Base-by-base conservation (phyloP, 345 rosid genomes). In the Euclidium syriacum region DNA sequence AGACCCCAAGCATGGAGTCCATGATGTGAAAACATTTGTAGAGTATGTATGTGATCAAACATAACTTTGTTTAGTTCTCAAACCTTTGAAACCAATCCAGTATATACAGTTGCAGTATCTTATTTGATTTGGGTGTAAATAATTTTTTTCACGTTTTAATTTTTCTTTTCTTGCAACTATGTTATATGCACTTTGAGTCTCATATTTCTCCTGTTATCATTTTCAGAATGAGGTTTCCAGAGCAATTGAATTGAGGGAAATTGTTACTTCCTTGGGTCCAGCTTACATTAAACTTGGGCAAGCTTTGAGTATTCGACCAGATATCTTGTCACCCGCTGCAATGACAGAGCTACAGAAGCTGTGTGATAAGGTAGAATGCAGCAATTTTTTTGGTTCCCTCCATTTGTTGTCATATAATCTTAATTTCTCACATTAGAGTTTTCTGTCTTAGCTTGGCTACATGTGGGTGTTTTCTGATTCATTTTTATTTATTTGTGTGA, bases 251-350 rank as follows among this genome's bases (percentile, higher is more conserved):
- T 47, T 92, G 63, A 85, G 98, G 83, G 98, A 92, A 32, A 92
- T 92, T 44, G 96, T 92, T 15, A 92, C 98, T 56, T 88, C 98
- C 10, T 77, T 92, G 88, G 98, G 98, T 72, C 98, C 98, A 71
- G 96, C 98, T 6, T 92, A 89, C 62, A 85, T 92, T 52, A 92
- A 92, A 73, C 96, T 92, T 67, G 98, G 98, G 67, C 98, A 92
- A 73, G 98, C 98, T 68, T 75, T 92, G 73, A 92, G 98, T 73
- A 92, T 92, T 70, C 92, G 98, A 26, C 98, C 96, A 5, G 98
- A 92, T 76, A 89, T 92, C 48, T 68, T 92, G 75, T 92, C 98
- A 12, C 98, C 98, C 18, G 84, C 39, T 42, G 98, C 96, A 10
- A 92, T 92, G 98, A 71, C 38, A 29, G 98, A 92, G 85, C 85